phyloP scores from a whole-genome alignment of 2,329 filamentous ascomycete genomes.

The Pestalotiopsis sp. region DNA sequence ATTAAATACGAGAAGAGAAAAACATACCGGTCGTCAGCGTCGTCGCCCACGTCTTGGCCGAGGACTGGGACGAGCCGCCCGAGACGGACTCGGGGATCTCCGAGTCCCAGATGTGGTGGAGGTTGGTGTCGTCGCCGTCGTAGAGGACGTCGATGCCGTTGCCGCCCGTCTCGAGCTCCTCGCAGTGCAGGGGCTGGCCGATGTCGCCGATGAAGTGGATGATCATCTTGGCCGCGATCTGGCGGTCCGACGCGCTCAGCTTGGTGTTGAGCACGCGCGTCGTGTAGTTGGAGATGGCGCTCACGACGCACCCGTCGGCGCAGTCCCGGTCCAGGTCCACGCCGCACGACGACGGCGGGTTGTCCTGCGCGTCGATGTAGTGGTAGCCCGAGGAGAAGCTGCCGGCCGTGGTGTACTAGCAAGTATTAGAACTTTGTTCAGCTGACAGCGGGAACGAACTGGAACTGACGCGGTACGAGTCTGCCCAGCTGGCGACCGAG shows the following conservation, averaged over 20 bases:
- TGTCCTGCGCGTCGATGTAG: conserved; percentile 63
- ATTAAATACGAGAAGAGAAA: neutral
- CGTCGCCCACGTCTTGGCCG: conserved; percentile 42
- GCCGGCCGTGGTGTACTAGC: conserved; percentile 44
- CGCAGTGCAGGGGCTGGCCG: conserved; percentile 57
- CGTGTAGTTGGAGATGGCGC: conserved; percentile 46
- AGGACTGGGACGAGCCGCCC: conserved; percentile 36
- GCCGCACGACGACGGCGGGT: conserved; percentile 58
- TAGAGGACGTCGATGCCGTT: conserved; percentile 60
- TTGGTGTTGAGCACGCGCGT: conserved; percentile 27
- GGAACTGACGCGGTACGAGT: conserved; percentile 39
- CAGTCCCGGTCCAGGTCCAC: conserved; percentile 65
- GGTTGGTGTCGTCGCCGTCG: conserved; percentile 52
- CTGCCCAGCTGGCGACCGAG: conserved; percentile 52
- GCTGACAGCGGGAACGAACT: neutral
- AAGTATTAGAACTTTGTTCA: neutral
- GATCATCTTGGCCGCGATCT: conserved; percentile 42
- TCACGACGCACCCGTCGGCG: conserved; percentile 64
- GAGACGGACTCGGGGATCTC: conserved; percentile 52
- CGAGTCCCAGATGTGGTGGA: conserved; percentile 65
- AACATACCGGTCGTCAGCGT: conserved; percentile 33
- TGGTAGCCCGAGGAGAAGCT: conserved; percentile 38
- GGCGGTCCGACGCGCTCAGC: conserved; percentile 28
- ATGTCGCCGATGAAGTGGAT: conserved; percentile 56
- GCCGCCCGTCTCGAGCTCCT: conserved; percentile 54